Evolutionary conservation across 345 rosid species (phyloP).

Genomic region (Heritiera littoralis): DNA sequence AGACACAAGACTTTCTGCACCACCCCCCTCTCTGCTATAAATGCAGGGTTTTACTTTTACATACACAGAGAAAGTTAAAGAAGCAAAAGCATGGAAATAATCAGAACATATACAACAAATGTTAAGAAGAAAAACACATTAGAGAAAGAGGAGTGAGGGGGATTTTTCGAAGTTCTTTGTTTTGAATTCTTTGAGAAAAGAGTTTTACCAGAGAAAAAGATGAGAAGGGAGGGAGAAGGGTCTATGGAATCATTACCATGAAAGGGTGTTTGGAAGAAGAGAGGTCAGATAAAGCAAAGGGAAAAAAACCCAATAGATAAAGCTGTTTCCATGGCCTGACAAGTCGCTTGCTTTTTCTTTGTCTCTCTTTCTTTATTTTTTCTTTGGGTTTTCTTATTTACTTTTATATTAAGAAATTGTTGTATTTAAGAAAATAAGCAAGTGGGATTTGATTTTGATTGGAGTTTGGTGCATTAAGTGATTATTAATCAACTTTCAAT

Average conservation of each 20-base stretch:
- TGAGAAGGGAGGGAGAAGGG: not conserved
- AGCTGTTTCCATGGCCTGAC: slow-evolving; percentile 36
- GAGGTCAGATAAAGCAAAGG: slow-evolving; percentile 30
- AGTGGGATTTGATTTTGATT: slow-evolving; percentile 29
- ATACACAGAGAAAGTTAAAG: slow-evolving; percentile 20
- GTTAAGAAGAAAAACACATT: not conserved
- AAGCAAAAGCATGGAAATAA: slow-evolving; percentile 25
- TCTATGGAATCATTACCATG: slow-evolving; percentile 44
- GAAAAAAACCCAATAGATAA: slow-evolving; percentile 22
- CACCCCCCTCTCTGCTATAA: slow-evolving; percentile 26
- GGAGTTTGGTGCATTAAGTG: slow-evolving; percentile 14
- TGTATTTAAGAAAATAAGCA: slow-evolving; percentile 13
- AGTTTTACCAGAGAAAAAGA: slow-evolving; percentile 10
- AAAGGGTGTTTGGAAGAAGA: slow-evolving; percentile 31
- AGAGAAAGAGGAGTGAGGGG: not conserved
- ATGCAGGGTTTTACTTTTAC: slow-evolving; percentile 28
- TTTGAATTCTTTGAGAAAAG: slow-evolving; percentile 1
- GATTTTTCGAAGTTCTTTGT: slow-evolving; percentile 9
- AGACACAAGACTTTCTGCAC: slow-evolving; percentile 47
- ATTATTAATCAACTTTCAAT: slow-evolving; percentile 10
- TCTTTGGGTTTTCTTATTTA: slow-evolving; percentile 4
- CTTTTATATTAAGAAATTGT: not conserved
- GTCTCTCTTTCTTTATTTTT: not conserved
- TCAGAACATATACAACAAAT: not conserved
- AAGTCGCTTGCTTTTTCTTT: slow-evolving; percentile 30